Evolutionary conservation across 192 early-diverging fungal species (phyloP).

Genomic region (Coemansia sp.): DNA sequence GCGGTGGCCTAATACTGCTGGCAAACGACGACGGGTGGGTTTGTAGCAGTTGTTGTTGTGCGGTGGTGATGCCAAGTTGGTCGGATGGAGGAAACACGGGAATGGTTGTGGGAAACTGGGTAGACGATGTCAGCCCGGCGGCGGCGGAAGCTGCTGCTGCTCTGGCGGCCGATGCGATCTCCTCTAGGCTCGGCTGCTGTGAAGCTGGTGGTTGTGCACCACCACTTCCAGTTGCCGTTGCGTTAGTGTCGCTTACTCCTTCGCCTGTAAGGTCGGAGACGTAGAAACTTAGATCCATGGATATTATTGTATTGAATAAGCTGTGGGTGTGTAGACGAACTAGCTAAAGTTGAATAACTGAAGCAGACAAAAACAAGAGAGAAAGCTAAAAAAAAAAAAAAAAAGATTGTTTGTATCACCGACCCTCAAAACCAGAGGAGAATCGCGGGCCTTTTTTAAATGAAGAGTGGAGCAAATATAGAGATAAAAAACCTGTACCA

Average conservation of each 20-base stretch:
- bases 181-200: conserved; percentile 13
- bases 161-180: conserved; percentile 11
- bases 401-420: neutral
- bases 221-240: neutral
- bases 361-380: too few species aligned
- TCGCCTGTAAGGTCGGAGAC: neutral
- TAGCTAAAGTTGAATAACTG: too few species aligned
- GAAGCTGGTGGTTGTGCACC: neutral
- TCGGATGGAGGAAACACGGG: too few species aligned
- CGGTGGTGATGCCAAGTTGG: too few species aligned
- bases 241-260: neutral
- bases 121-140: neutral
- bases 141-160: neutral
- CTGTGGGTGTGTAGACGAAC: too few species aligned
- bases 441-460: too few species aligned
- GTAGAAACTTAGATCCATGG: conserved; percentile 2
- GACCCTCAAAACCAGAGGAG: too few species aligned
- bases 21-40: too few species aligned
- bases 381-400: neutral
- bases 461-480: too few species aligned
- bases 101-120: neutral
- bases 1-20: neutral
- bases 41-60: too few species aligned
- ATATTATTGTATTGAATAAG: too few species aligned
- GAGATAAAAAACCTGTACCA: too few species aligned